Evolutionary conservation across 2,329 filamentous ascomycete species (phyloP).

Genomic region (Monilinia vaccinii-corymbosi): DNA sequence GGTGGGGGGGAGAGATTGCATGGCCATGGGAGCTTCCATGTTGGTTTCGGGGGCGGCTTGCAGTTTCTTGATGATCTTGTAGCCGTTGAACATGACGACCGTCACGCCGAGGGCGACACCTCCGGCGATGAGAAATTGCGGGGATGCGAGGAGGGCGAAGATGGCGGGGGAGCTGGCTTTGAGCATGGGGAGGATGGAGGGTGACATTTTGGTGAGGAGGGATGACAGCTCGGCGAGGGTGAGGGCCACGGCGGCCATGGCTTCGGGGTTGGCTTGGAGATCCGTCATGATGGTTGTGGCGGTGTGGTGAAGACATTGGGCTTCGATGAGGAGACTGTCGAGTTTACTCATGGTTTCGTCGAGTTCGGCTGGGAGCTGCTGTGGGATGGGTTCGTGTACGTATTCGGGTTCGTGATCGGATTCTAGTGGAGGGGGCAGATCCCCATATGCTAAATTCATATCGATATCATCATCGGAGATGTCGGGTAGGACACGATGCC

Average conservation of each 20-base stretch:
- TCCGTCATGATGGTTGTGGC: constrained; percentile 75
- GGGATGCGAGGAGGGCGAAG: constrained; percentile 76
- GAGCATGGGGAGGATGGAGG: constrained; percentile 63
- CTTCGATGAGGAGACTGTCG: constrained; percentile 73
- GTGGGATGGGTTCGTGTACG: constrained; percentile 36
- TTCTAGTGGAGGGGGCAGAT: constrained; percentile 55
- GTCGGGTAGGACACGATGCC: constrained; percentile 18
- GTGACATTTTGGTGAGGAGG: constrained; percentile 74
- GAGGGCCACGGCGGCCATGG: constrained; percentile 86
- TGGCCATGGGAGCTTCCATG: constrained; percentile 15
- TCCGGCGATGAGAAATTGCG: constrained; percentile 89
- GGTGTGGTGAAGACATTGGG: constrained; percentile 78
- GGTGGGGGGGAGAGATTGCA: not conserved
- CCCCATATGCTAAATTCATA: constrained; percentile 87
- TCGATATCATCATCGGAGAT: constrained; percentile 50
- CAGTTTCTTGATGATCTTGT: constrained; percentile 93
- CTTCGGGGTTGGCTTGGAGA: constrained; percentile 74
- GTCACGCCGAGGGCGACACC: constrained; percentile 88
- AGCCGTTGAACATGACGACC: constrained; percentile 89
- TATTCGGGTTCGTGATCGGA: not conserved
- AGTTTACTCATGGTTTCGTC: constrained; percentile 64
- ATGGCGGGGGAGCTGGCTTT: constrained; percentile 78
- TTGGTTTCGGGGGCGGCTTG: constrained; percentile 28
- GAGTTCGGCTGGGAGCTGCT: constrained; percentile 46
- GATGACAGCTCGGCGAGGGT: constrained; percentile 86